Base-by-base conservation (phyloP, 1,284 basidiomycete species). In the Rhodotorula mucilaginosa region DNA sequence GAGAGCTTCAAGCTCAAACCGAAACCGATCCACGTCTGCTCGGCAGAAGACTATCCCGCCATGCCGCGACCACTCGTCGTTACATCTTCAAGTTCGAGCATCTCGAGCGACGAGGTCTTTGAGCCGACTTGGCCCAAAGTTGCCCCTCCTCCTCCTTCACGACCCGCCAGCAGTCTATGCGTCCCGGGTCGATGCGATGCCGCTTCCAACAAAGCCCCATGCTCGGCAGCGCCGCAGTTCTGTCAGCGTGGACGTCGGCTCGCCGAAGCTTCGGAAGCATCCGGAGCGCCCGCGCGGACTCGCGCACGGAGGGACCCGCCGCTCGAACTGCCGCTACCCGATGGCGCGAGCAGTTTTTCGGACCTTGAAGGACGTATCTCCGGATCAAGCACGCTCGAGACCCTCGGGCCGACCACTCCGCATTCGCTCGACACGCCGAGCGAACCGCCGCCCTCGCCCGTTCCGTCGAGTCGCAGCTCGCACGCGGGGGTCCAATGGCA, bases 371-470 rank as follows among this genome's bases (percentile, higher is more conserved):
- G 29, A 51, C 13, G 15, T 3, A 44, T 68, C 15, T 61, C 70
- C 5, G 62, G 65, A 6, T 71, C 70, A 63, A 71, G 70, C 31
- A 68, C 65, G 18, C 34, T 61, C 48, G 65, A 67, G n/a, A 61
- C 70, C n/a, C 63, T 71, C 34, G 70, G 66, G 6, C 66, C 70
- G 39, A 44, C 34, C 34, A 8, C 12, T 44, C 13, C 39, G 39
- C 10, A 13, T 10, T 44, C 39, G 39, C 39, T 44, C 70, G 65
- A 68, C 16, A 71, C 70, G 46, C 70, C 70, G 2, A 58, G 23
- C 13, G 39, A 44, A 44, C 39, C 39, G 8, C 39, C 39, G 8
- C 39, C 10, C 39, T 44, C 39, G 8, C 39, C 39, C 39, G 39
- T 44, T 13, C 39, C 39, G 39, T 44, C 39, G 39, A 44, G 12